phyloP scores from a whole-genome alignment of 73 alveolate genomes.

The Vitrella brassicaformis region DNA sequence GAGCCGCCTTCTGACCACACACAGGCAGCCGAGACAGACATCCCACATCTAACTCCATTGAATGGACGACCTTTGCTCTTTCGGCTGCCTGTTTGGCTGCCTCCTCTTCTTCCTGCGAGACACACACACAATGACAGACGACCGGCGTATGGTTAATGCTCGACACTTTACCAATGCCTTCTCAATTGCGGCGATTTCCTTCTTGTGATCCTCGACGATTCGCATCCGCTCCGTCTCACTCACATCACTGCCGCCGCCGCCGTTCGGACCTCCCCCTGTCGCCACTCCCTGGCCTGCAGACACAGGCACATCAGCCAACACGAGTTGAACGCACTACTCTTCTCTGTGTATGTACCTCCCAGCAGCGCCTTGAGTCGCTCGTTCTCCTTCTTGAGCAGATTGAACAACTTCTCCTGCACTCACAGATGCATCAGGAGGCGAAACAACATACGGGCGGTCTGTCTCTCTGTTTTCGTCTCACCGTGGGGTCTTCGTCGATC shows the following conservation, averaged over 20 bases:
- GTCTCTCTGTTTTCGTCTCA: constrained; percentile 52
- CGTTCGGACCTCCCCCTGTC: neutral
- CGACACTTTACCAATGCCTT: too few relatives aligned
- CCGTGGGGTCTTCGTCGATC: constrained; percentile 79
- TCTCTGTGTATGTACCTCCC: constrained; percentile 24
- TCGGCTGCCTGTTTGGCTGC: too few relatives aligned
- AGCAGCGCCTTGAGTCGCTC: constrained; percentile 65
- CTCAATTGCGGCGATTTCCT: neutral
- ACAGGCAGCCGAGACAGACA: too few relatives aligned
- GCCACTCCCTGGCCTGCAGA: neutral
- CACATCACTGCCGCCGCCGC: neutral
- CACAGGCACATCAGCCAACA: neutral
- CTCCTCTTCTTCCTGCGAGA: constrained; percentile 40
- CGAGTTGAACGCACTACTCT: neutral
- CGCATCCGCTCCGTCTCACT: neutral
- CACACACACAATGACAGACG: too few relatives aligned
- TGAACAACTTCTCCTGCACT: constrained; percentile 72
- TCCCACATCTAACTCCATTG: neutral
- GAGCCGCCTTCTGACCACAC: too few relatives aligned
- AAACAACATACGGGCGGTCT: constrained; percentile 49
- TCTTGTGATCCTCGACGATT: neutral
- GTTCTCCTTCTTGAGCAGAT: constrained; percentile 83
- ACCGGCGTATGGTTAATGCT: too few relatives aligned
- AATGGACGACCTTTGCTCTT: too few relatives aligned
- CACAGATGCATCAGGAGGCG: constrained; percentile 47